Base-by-base conservation (phyloP, 768 basidiomycete species). In the Suillus paluster region DNA sequence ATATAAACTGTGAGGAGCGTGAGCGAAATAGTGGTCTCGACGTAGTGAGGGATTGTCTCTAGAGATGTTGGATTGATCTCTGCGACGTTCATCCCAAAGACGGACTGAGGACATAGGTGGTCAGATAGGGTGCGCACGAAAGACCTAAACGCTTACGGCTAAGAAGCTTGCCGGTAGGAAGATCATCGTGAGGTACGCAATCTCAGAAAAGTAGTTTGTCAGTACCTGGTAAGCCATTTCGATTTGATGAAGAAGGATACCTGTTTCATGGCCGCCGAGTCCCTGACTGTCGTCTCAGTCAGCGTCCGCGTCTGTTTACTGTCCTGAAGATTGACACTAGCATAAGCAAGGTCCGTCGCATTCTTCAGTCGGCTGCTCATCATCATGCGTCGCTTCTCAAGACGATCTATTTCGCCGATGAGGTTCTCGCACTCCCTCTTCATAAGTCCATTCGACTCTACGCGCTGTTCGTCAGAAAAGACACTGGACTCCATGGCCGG, bases 21-120 rank as follows among this genome's bases (percentile, higher is more conserved):
- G 45, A 89, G 70, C 1, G 78, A 68, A 9, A 86, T 42, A 1
- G 85, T 80, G 2, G 71, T 66, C 17, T 68, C 78, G 38, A 80
- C 30, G 49, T 80, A 86, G 54, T 79, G 78, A 3, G 38, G 44
- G 1, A 86, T 66, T 0, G 79, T 78, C 53, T 68, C 73, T 21
- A 61, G 39, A 25, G 48, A n/a, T 10, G 68, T 67, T 69, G 62
- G 57, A 58, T 78, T 79, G 59, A 86, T 74, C 64, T 81, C 81
- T 12, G 33, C 19, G 45, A 86, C 69, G 62, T 87, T 87, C 86
- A 87, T 87, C 5, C 85, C 82, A 57, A 85, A 87, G 5, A 81
- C 73, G 19, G 76, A 72, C 85, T 86, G 61, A 10, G 15, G 17
- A 8, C 1, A 11, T 38, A 17, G 17, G 23, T 8, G 3, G 21